Evolutionary conservation across 495 filamentous ascomycete genomes (phyloP), one percentile per base, ranked within the genome.

Genomic region (Penicillium coprophilum): DNA sequence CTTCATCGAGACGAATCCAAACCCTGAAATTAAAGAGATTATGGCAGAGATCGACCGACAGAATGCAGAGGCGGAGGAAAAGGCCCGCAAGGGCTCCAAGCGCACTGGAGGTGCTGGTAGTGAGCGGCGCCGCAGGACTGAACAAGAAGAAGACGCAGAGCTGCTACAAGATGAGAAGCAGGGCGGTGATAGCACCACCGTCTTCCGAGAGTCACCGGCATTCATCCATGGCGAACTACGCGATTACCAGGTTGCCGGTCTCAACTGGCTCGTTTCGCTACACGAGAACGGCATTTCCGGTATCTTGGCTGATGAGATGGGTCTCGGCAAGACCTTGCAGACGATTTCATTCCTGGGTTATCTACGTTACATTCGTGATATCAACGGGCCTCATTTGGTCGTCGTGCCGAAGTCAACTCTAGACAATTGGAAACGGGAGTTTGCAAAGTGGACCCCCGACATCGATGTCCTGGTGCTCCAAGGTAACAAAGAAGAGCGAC

Each of bases 241-340:
- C 64, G 94, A 98, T 63, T 98, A 98, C 68, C 94, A 98, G 69
- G 79, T 98, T 60, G 87, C 88, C 13, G 94, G 94, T 51, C 69
- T 98, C 58, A 98, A 98, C 65, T 98, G 94, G 94, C 84, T 98
- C n/a, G 90, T 97, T 56, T 96, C 92, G 2, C 81, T 98, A 11
- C 94, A 98, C 66, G 94, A 97, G 73, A 98, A 98, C 66, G 94
- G 94, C 73, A 98, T 98, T 62, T 97, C 93, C 23, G 94, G 94
- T 50, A 98, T 98, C 56, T 74, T 98, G 53, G 94, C 94, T 51
- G 94, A 98, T 70, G 94, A 98, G 74, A 97, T 97, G 92, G 92
- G 92, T 65, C 73, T 97, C 27, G 92, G 92, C 46, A 97, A 97
- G 77, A 97, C 92, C 2, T 71, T 97, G 46, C 92, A 97, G 75